A percentile compares a stretch with the other conserved stretches of the same genome.
phyloP scores from a whole-genome alignment of 1,139 yeast species.

The Geotrichum klebahnii region DNA sequence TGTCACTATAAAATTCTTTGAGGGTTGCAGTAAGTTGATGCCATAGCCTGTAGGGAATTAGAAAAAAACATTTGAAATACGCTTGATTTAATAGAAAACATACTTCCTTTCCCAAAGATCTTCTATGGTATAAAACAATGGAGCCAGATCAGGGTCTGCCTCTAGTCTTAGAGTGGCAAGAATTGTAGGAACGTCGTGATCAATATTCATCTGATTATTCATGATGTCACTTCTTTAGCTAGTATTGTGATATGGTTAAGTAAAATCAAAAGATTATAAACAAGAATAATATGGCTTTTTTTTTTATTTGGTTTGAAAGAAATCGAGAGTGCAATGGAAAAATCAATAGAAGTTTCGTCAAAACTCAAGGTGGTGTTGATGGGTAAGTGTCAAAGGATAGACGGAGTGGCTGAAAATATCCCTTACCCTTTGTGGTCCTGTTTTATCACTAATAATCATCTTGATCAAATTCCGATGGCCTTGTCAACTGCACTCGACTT shows the following conservation, averaged over 20 bases:
- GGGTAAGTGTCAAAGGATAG: too few species aligned
- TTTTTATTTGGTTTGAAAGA: too few species aligned
- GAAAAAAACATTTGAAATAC: not conserved
- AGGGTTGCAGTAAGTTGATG: conserved; percentile 73
- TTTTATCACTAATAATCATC: too few species aligned
- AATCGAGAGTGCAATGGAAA: not conserved
- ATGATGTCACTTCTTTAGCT: not conserved
- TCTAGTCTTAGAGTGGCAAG: conserved; percentile 68
- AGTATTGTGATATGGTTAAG: not conserved
- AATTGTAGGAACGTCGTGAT: conserved; percentile 50
- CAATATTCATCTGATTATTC: conserved; percentile 34
- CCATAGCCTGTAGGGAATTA: conserved; percentile 42
- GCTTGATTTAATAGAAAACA: not conserved
- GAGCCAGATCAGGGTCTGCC: conserved; percentile 58
- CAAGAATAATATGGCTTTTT: too few species aligned
- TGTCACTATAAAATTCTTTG: conserved; percentile 55
- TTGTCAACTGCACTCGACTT: too few species aligned
- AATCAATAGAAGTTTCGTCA: not conserved
- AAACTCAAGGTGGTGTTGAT: too few species aligned
- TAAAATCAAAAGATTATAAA: not conserved
- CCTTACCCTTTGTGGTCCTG: too few species aligned
- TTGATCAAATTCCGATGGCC: too few species aligned
- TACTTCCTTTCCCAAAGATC: conserved; percentile 77
- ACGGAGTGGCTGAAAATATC: too few species aligned
- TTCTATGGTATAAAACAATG: conserved; percentile 69